Conservation (phyloP, 1,139 yeast genomes). For the Candida albicans region DNA sequence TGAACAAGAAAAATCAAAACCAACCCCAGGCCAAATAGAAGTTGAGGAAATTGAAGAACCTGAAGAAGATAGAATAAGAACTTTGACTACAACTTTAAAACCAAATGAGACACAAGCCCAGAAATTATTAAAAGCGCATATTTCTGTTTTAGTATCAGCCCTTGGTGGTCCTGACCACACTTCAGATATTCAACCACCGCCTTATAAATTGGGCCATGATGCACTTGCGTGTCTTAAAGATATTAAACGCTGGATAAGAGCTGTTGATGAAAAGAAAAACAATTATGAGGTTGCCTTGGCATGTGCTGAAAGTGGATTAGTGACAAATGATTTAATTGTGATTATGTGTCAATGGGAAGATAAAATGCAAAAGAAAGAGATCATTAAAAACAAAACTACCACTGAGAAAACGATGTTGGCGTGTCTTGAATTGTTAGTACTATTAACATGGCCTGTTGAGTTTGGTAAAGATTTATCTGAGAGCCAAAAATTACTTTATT, state of each 20-base stretch:
- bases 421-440: conserved; percentile 76
- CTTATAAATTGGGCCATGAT: conserved; percentile 85
- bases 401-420: conserved; percentile 68
- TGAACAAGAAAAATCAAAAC: background rate
- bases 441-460: conserved; percentile 82
- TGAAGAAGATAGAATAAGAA: conserved; percentile 29
- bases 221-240: conserved; percentile 89
- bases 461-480: conserved; percentile 47
- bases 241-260: conserved; percentile 79
- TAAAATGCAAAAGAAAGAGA: conserved; percentile 24
- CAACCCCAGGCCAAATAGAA: conserved; percentile 1
- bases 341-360: conserved; percentile 78
- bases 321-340: conserved; percentile 69
- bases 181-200: conserved; percentile 37
- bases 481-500: conserved; percentile 56
- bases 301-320: conserved; percentile 77
- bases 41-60: conserved; percentile 15
- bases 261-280: conserved; percentile 72
- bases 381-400: conserved; percentile 29
- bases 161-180: conserved; percentile 78
- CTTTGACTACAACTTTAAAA: conserved; percentile 28
- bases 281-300: conserved; percentile 85
- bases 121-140: conserved; percentile 60
- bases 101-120: conserved; percentile 42
- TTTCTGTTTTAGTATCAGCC: conserved; percentile 72